phyloP scores from a whole-genome alignment of 441 rosid genomes.

The Aleurites moluccanus region DNA sequence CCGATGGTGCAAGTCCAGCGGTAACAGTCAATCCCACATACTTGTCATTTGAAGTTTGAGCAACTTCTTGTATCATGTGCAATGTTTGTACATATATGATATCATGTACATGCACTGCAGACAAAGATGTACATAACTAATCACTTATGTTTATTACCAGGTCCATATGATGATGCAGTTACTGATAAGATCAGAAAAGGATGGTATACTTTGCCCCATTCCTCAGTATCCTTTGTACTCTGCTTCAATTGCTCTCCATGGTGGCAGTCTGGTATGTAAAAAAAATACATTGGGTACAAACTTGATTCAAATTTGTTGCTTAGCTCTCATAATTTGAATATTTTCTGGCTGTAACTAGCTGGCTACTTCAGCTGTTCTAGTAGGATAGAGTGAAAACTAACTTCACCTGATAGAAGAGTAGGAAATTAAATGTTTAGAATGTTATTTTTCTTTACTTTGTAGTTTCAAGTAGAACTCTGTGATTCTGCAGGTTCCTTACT shows the following conservation, averaged over 20 bases:
- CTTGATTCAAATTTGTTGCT: neutral
- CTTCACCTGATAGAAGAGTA: neutral
- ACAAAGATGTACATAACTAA: neutral
- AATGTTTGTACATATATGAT: neutral
- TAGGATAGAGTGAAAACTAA: neutral
- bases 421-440: neutral
- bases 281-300: neutral
- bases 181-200: constrained; percentile 74
- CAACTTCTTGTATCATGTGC: neutral
- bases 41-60: constrained; percentile 9
- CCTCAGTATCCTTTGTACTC: constrained; percentile 98
- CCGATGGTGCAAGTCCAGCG: constrained; percentile 98
- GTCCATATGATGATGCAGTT: constrained; percentile 98
- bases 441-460: neutral
- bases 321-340: neutral
- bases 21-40: constrained; percentile 36
- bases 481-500: constrained; percentile 76
- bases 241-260: constrained; percentile 93
- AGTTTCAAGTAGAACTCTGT: constrained; percentile 9
- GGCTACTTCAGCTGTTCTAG: constrained; percentile 14
- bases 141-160: constrained; percentile 33
- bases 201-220: constrained; percentile 95
- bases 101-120: neutral
- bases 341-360: neutral
- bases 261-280: constrained; percentile 81